Evolutionary conservation across 2,329 filamentous ascomycete species (phyloP), one percentile per base, ranked within the genome.

Genomic region (Botrytis fragariae): DNA sequence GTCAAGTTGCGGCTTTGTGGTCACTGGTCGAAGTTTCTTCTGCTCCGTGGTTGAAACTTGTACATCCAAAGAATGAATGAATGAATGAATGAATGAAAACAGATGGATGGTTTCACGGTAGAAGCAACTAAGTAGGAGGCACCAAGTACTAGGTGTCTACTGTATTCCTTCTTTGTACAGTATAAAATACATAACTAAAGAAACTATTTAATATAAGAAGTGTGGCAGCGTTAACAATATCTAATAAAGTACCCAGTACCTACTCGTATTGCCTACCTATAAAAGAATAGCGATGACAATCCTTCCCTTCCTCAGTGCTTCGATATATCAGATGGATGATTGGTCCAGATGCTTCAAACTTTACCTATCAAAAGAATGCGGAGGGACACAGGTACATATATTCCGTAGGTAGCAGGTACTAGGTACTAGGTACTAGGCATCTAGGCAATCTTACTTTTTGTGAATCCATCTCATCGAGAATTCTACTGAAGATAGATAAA

Each of bases 11-110:
- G 25, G 37, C n/a, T 63, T 57, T 63, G 61, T 63, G 61, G 39
- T 44, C 61, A 63, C n/a, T 63, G n/a, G 37, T 63, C 18, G 61
- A 42, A 44, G 61, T 63, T 63, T 63, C 61, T 63, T 39, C 61
- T 63, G 61, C 39, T n/a, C 61, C 6, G 37, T 63, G 16, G 61
- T 42, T 63, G 37, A 57, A 44, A 29, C 61, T 63, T 63, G 61
- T 63, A 29, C 61, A 44, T 29, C 61, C 14, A 29, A 57, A 32
- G 39, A 64, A 44, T 45, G 39, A 64, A 44, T n/a, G 48, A 54
- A n/a, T n/a, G 39, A 64, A 44, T 45, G 39, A 64, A 44, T n/a
- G 48, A 54, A n/a, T n/a, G 48, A n/a, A 54, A 64, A 44, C 45
- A 39, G 42, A 44, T 44, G n/a, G 16, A 14, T 32, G n/a, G 61